Percentiles rank a stretch among this genome's conserved stretches.
phyloP scores from a whole-genome alignment of 1,139 yeast species.

The Blastobotrys indianensis region DNA sequence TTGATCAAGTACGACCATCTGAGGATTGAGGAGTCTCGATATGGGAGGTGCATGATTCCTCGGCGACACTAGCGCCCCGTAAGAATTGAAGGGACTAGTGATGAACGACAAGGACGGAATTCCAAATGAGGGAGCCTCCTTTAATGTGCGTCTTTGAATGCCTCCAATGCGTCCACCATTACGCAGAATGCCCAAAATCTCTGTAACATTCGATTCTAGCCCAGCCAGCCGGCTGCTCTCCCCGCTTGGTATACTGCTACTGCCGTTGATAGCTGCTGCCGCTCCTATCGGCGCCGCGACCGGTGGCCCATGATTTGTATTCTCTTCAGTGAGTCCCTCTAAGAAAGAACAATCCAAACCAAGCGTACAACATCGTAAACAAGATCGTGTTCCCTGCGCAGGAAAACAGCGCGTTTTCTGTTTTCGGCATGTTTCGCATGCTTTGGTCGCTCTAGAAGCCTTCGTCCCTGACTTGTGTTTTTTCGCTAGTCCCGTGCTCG shows the following conservation, averaged over 20 bases:
- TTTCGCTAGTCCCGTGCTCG: neutral
- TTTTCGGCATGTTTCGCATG: constrained; percentile 54
- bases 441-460: constrained; percentile 43
- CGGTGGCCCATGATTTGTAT: constrained; percentile 12
- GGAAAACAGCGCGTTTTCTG: constrained; percentile 62
- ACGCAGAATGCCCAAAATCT: constrained; percentile 22
- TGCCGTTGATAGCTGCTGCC: constrained; percentile 12
- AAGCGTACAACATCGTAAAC: constrained; percentile 52
- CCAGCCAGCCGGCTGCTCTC: constrained; percentile 7
- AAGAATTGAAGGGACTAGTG: constrained; percentile 47
- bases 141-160: constrained; percentile 13
- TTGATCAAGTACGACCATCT: constrained; percentile 30
- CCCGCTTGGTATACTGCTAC: constrained; percentile 15
- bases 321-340: constrained; percentile 17
- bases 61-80: constrained; percentile 36
- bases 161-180: constrained; percentile 9
- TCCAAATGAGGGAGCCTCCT: constrained; percentile 36
- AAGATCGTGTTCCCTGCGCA: constrained; percentile 42
- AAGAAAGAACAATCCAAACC: constrained; percentile 47
- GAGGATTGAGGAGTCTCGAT: constrained; percentile 38
- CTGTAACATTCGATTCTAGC: constrained; percentile 23
- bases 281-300: constrained; percentile 25
- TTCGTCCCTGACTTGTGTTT: constrained; percentile 1
- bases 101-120: constrained; percentile 40
- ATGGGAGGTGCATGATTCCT: constrained; percentile 42